A percentile compares a stretch with the other conserved stretches of the same genome.
Evolutionary conservation across 1,284 basidiomycete genomes (phyloP).

Genomic region (Rugosomyces carneus): DNA sequence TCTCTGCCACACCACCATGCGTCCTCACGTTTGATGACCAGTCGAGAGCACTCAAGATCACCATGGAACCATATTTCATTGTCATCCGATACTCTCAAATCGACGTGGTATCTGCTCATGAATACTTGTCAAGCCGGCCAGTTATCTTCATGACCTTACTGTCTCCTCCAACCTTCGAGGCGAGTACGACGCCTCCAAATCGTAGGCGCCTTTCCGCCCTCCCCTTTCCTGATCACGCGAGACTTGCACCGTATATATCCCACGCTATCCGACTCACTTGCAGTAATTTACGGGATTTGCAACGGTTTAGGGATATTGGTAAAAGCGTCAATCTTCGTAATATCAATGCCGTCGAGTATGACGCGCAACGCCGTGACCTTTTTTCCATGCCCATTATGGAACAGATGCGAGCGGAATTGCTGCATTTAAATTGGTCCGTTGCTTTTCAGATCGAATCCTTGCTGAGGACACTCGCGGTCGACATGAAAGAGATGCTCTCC

Average conservation of each 20-base stretch:
- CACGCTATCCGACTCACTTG: conserved; percentile 44
- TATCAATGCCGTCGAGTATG: conserved; percentile 29
- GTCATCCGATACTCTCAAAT: conserved; percentile 43
- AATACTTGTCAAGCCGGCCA: conserved; percentile 23
- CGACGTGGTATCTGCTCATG: conserved; percentile 29
- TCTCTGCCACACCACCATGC: conserved; percentile 14
- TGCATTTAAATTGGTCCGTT: conserved; percentile 39
- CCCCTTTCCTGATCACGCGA: conserved; percentile 28
- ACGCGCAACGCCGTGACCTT: conserved; percentile 33
- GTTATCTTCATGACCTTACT: conserved; percentile 37
- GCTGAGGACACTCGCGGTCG: conserved; percentile 33
- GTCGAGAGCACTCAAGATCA: conserved; percentile 40
- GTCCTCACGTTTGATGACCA: conserved; percentile 36
- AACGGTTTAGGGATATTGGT: conserved; percentile 34
- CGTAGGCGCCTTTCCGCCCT: conserved; percentile 28
- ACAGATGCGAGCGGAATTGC: conserved; percentile 31
- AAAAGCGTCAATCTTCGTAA: conserved; percentile 31
- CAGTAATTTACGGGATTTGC: conserved; percentile 24
- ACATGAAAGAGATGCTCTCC: conserved; percentile 40
- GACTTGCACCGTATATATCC: conserved; percentile 42
- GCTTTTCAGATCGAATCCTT: conserved; percentile 53
- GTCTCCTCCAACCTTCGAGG: conserved; percentile 42
- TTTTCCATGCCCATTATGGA: conserved; percentile 34
- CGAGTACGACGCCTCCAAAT: conserved; percentile 11
- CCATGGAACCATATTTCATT: conserved; percentile 28